Base-by-base conservation (phyloP, 805 yeast species). In the Hanseniaspora vineae region DNA sequence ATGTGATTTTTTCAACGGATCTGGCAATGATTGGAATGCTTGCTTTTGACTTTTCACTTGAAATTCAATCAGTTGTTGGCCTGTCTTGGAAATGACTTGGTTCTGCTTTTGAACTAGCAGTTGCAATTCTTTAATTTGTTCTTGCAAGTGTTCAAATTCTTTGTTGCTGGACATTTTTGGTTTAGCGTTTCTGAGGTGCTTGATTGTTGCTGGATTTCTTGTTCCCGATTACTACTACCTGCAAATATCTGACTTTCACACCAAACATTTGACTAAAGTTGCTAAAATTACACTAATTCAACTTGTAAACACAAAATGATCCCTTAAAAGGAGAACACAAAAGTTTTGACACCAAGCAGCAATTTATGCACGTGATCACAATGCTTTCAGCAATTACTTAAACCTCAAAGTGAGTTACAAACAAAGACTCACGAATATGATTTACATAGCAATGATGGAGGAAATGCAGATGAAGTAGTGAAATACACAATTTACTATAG, bases 51-150 rank as follows among this genome's bases (percentile, higher is more conserved):
- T 69, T 47, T 65, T 65, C 18, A 87, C 72, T 61, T 86, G 94
- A 47, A 85, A 54, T 51, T 77, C 77, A 54, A 89, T 63, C 12
- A 89, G 71, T 55, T 82, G 88, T 55, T 84, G 77, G 1, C 96
- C 96, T 0, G 96, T 85, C 52, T 78, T 75, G 31, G 84, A 76
- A 46, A 89, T 69, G 51, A 87, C 57, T 42, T 71, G 66, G 48
- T 78, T 69, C 61, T 88, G 94, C 57, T 78, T 84, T 53, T 72
- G 72, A 11, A 84, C 84, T 14, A 75, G 53, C 6, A 68, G 66
- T 17, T 75, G 67, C 35, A 84, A 68, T 29, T 71, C 72, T 3
- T 67, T 67, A 39, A 88, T 71, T 58, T 80, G 64, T 39, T 57
- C 54, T 44, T 58, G 58, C 40, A 69, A 48, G 33, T 60, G 60